Conservation (phyloP, 78 protist species). For the Chrysochromulina tobinii region DNA sequence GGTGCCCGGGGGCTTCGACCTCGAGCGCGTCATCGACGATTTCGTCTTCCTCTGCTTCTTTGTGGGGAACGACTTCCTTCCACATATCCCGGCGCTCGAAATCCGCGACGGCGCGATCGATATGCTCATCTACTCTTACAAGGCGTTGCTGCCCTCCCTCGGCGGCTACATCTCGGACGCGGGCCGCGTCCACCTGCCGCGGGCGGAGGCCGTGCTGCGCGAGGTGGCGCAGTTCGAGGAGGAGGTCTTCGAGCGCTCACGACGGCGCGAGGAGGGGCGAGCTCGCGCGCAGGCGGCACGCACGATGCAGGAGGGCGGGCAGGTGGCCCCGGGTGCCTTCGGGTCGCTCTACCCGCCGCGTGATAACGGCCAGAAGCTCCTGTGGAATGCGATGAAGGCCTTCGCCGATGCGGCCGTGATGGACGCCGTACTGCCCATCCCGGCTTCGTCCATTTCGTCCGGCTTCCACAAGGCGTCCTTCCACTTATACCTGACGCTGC, state of each 20-base stretch:
- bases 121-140: constrained; percentile 71
- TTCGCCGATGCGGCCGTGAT: neutral
- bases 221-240: neutral
- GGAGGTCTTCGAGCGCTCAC: neutral
- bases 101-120: constrained; percentile 92
- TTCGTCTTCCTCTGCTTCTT: constrained; percentile 94
- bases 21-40: constrained; percentile 96
- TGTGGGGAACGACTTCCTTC: constrained; percentile 99
- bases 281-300: neutral
- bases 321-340: neutral
- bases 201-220: constrained; percentile 34
- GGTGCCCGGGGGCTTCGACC: constrained; percentile 46
- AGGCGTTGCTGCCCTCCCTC: constrained; percentile 43
- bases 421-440: too few relatives aligned
- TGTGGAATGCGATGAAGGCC: neutral
- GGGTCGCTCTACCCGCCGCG: constrained; percentile 1
- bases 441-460: too few relatives aligned
- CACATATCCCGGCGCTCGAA: constrained; percentile 95
- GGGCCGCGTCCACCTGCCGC: constrained; percentile 67
- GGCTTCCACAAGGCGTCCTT: too few relatives aligned
- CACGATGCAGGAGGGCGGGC: neutral
- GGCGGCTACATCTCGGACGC: constrained; percentile 83
- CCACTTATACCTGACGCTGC: too few relatives aligned
- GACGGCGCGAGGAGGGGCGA: neutral
- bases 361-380: neutral